Evolutionary conservation across 257 asterid species (phyloP).

Genomic region (Fraxinus pennsylvanica): DNA sequence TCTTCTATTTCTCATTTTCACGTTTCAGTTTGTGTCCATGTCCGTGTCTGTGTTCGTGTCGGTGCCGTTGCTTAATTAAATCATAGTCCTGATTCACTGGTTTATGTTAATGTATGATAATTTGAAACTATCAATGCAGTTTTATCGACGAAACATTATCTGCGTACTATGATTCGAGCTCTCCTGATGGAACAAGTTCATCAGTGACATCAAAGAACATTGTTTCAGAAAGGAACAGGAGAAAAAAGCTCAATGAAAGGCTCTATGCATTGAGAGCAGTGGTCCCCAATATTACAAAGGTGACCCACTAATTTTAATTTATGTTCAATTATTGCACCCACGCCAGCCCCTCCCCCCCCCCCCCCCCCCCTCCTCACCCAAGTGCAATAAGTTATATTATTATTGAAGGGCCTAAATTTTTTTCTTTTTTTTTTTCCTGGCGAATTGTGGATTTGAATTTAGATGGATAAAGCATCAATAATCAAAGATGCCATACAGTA

Average conservation of each 20-base stretch:
- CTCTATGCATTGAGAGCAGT: conserved; percentile 76
- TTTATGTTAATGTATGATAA: background rate
- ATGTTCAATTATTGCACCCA: background rate
- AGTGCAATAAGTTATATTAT: background rate
- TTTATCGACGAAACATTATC: conserved; percentile 56
- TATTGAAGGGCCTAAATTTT: background rate
- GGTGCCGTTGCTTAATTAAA: background rate
- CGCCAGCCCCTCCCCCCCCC: background rate
- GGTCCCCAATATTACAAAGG: conserved; percentile 87
- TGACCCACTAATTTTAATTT: background rate
- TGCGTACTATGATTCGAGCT: conserved; percentile 67
- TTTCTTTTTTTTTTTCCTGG: background rate
- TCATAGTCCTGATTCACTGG: no score
- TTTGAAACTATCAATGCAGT: conserved; percentile 26
- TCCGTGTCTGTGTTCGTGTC: background rate
- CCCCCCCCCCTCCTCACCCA: background rate
- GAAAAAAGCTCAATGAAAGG: conserved; percentile 75
- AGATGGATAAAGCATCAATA: conserved; percentile 88
- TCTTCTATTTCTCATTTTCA: background rate
- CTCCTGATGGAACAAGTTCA: conserved; percentile 61
- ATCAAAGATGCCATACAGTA: conserved; percentile 75
- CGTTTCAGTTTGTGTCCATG: no score
- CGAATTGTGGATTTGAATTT: background rate
- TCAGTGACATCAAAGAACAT: conserved; percentile 67
- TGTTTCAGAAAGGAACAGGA: conserved; percentile 69